phyloP scores from a whole-genome alignment of 2,329 filamentous ascomycete genomes.

The Camptophora hylomeconis region DNA sequence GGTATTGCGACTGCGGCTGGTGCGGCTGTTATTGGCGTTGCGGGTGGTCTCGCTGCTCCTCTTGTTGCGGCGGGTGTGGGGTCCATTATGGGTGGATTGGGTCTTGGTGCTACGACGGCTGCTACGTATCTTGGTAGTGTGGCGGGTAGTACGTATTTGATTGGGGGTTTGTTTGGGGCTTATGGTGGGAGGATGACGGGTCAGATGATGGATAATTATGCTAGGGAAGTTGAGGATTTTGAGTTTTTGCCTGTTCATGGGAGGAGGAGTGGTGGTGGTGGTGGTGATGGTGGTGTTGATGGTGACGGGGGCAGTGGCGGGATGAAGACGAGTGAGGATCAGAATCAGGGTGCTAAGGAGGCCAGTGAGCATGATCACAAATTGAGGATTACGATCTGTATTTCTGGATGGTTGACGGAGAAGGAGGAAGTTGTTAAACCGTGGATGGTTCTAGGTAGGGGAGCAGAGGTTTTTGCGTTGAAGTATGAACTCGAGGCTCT shows the following conservation, averaged over 20 bases:
- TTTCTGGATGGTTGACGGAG: slow-evolving; percentile 68
- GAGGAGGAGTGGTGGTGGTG: slow-evolving; percentile 29
- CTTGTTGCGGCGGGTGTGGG: slow-evolving; percentile 69
- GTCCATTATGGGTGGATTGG: slow-evolving; percentile 61
- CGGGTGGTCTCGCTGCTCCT: slow-evolving; percentile 64
- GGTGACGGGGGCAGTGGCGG: slow-evolving; percentile 27
- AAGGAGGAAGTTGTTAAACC: slow-evolving; percentile 60
- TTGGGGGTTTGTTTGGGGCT: slow-evolving; percentile 83
- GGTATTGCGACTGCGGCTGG: slow-evolving; percentile 79
- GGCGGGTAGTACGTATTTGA: slow-evolving; percentile 63
- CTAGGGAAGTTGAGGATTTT: slow-evolving; percentile 77
- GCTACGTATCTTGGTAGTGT: slow-evolving; percentile 69
- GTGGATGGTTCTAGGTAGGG: slow-evolving; percentile 62
- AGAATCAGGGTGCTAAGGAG: slow-evolving; percentile 29
- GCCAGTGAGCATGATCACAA: slow-evolving; percentile 39
- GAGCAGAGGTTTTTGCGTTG: slow-evolving; percentile 69
- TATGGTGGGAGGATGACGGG: slow-evolving; percentile 73
- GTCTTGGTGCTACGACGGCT: slow-evolving; percentile 59
- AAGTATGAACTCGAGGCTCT: slow-evolving; percentile 72
- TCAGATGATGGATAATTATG: slow-evolving; percentile 79
- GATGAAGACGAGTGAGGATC: slow-evolving; percentile 31
- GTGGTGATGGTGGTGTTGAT: slow-evolving; percentile 26
- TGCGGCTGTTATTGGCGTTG: slow-evolving; percentile 73
- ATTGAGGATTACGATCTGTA: slow-evolving; percentile 67
- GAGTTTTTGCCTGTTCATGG: slow-evolving; percentile 62